Evolutionary conservation across 2,329 filamentous ascomycete species (phyloP), one percentile per base, ranked within the genome.

Genomic region (Ascochyta viciae-villosae): DNA sequence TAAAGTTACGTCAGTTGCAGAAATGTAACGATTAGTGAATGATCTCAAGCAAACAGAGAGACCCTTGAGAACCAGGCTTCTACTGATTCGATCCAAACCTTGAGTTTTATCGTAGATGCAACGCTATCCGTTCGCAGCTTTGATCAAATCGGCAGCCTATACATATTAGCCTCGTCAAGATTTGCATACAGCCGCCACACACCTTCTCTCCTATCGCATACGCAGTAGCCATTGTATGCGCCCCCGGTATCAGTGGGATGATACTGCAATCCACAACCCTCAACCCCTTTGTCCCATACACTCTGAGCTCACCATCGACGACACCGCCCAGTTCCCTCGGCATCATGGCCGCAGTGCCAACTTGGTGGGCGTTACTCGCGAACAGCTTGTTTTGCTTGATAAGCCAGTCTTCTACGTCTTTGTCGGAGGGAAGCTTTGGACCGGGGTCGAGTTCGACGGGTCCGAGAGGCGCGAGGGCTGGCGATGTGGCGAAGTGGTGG

Each of bases 381-480:
- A 19, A 37, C 31, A 54, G 41, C 63, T 64, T 27, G 23, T 46
- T 2, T 57, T 61, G n/a, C 40, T 44, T 16, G 60, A 39, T 16
- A 22, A 53, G 6, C 46, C 55, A 33, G 42, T 45, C 23, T 19
- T 49, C 26, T 29, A 67, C 58, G 31, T 64, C 63, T 12, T 60
- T 53, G 16, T 70, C 65, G 2, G 45, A 53, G 26, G 55, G 51
- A 13, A 35, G 16, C 63, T 67, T 1, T 1, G 56, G 41, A 6
- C 66, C 66, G 54, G 77, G 54, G 46, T 50, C 29, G 27, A 54
- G 56, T 49, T 78, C 76, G 0, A 71, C 58, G 0, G 76, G 64
- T 1, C 10, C 41, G 2, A 65, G 58, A 3, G 26, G 27, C 15
- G 59, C 54, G 22, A 68, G 50, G 6, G 48, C 23, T 2, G 60